phyloP scores from a whole-genome alignment of 139 green algal species.

The Picochlorum sp. region DNA sequence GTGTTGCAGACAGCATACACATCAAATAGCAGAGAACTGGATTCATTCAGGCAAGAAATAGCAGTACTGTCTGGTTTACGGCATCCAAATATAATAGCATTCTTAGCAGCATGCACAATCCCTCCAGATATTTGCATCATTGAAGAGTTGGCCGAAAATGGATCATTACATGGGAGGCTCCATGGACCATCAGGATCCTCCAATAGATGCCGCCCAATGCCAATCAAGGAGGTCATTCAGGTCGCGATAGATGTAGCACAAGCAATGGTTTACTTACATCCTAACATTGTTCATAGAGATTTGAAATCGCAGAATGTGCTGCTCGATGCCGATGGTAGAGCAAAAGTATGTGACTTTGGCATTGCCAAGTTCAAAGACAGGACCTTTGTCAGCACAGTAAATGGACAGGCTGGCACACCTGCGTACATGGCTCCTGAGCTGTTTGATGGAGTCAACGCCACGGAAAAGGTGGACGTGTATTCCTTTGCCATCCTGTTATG shows the following conservation, averaged over 20 bases:
- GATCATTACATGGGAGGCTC: slow-evolving; percentile 42
- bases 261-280: slow-evolving; percentile 69
- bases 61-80: slow-evolving; percentile 36
- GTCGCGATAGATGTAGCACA: slow-evolving; percentile 47
- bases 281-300: slow-evolving; percentile 37
- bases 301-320: slow-evolving; percentile 57
- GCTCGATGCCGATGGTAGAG: slow-evolving; percentile 39
- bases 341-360: slow-evolving; percentile 67
- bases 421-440: slow-evolving; percentile 66
- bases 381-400: slow-evolving; percentile 51
- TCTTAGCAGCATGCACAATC: slow-evolving; percentile 39
- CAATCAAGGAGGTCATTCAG: slow-evolving; percentile 30
- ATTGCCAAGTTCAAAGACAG: slow-evolving; percentile 45
- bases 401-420: slow-evolving; percentile 57
- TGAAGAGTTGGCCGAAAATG: slow-evolving; percentile 55
- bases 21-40: slow-evolving; percentile 9
- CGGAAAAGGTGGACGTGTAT: slow-evolving; percentile 36
- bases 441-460: slow-evolving; percentile 28
- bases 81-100: slow-evolving; percentile 49
- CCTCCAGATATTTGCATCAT: slow-evolving; percentile 67
- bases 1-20: slow-evolving; percentile 40
- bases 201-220: slow-evolving; percentile 18
- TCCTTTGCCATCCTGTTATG: slow-evolving; percentile 62
- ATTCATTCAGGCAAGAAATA: slow-evolving; percentile 29
- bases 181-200: slow-evolving; percentile 26